These are phyloP conservation scores for Plasmodiophora brassicae DNA, from an alignment of 208 protist species.

Conservation along the genomic window DNA sequence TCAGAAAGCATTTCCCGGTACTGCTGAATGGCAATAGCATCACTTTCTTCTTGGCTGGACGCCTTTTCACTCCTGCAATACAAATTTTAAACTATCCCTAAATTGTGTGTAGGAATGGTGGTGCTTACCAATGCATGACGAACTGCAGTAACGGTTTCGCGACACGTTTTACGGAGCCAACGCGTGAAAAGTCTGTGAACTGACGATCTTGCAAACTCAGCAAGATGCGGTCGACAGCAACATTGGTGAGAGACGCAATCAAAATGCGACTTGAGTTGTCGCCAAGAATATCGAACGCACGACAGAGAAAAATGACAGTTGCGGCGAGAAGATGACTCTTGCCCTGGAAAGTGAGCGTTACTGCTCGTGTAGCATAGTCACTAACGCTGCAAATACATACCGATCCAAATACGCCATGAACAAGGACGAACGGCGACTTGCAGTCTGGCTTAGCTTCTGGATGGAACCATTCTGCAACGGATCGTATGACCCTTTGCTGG, in stretches of 20 bases:
- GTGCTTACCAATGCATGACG: neutral
- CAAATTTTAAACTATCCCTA: neutral
- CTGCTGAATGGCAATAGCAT: neutral
- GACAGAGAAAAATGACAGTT: neutral
- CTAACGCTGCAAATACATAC: too few relatives aligned
- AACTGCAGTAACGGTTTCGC: neutral
- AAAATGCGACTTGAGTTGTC: neutral
- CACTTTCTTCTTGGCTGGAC: neutral
- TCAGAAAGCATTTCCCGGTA: slow-evolving; percentile 29
- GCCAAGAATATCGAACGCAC: neutral
- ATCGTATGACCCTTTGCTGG: too few relatives aligned
- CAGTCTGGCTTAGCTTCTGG: too few relatives aligned
- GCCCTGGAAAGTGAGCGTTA: neutral
- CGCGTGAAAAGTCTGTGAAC: neutral
- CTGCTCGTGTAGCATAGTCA: too few relatives aligned
- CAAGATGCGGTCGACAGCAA: neutral
- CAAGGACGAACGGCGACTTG: neutral
- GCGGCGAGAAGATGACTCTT: neutral
- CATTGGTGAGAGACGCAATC: neutral
- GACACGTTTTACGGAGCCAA: neutral
- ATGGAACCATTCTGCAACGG: too few relatives aligned
- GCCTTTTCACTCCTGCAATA: neutral
- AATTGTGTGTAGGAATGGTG: too few relatives aligned
- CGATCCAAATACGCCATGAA: slow-evolving; percentile 14
- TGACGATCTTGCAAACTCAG: neutral